Evolutionary conservation across 208 protist species (phyloP).

Genomic region (Naegleria lovaniensis): DNA sequence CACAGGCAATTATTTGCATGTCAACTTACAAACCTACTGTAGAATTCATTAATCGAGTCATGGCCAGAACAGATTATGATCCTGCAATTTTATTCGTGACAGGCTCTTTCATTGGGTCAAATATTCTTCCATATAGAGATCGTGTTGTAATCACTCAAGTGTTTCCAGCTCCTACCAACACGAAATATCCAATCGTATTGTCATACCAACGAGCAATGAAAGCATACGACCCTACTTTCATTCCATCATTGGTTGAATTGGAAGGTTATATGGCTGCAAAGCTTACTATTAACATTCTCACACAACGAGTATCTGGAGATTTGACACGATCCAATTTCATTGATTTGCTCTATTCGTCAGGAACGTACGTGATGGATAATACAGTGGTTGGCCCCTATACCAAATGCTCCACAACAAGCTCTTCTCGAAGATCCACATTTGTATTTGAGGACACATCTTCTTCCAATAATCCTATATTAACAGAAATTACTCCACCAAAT

Average conservation of each 20-base stretch:
- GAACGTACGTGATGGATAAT: not conserved
- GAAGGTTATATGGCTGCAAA: not conserved
- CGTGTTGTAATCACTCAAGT: not conserved
- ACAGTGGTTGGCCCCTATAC: not conserved
- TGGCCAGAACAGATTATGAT: not conserved
- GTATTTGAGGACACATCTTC: not conserved
- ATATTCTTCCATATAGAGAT: not conserved
- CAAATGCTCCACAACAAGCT: not conserved
- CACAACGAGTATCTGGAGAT: not conserved
- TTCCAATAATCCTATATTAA: not conserved
- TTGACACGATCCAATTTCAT: not conserved
- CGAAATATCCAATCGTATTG: not conserved
- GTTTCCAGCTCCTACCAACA: not conserved
- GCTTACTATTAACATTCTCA: not conserved
- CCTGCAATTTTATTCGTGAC: not conserved
- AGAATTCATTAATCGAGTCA: not conserved
- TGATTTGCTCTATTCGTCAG: not conserved
- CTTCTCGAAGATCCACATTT: not conserved
- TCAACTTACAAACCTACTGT: not conserved
- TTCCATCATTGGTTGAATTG: not conserved
- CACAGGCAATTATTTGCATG: not conserved
- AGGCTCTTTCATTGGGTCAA: not conserved
- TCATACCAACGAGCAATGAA: not conserved
- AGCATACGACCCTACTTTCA: not conserved
- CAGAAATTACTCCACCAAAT: not conserved